A percentile compares a stretch with the other conserved stretches of the same genome.
These are phyloP conservation scores for Chrysanthemum lavandulifolium DNA, from an alignment of 129 eudicot species.

Conservation along the genomic window DNA sequence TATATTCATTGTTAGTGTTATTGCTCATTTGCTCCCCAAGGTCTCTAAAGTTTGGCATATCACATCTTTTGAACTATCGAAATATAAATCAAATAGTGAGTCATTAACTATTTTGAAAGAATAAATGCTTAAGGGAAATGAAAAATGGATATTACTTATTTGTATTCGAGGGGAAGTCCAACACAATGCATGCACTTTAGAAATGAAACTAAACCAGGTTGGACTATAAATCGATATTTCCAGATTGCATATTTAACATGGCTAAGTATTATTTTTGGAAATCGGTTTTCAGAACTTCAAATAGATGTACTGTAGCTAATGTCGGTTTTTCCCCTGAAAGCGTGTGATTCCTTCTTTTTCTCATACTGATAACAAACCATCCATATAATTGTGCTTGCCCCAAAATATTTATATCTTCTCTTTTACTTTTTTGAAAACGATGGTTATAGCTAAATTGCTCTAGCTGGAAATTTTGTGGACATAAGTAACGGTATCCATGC, in stretches of 20 bases:
- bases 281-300: too few relatives aligned
- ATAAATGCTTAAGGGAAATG: background rate
- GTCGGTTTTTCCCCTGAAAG: too few relatives aligned
- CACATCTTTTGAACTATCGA: background rate
- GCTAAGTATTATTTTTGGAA: too few relatives aligned
- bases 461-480: background rate
- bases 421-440: background rate
- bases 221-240: background rate
- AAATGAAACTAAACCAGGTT: background rate
- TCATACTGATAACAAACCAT: too few relatives aligned
- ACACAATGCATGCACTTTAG: background rate
- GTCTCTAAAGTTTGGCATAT: background rate
- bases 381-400: too few relatives aligned
- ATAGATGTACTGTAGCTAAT: too few relatives aligned
- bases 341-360: too few relatives aligned
- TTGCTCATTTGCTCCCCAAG: constrained; percentile 3
- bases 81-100: background rate
- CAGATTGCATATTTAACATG: background rate
- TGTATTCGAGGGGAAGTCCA: background rate
- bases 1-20: background rate
- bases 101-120: constrained; percentile 4
- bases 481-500: background rate
- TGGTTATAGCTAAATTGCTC: background rate
- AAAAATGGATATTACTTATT: constrained; percentile 6
- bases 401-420: background rate